Evolutionary conservation across 2,329 filamentous ascomycete genomes (phyloP), one percentile per base, ranked within the genome.

Genomic region (Xylariaceae sp.): DNA sequence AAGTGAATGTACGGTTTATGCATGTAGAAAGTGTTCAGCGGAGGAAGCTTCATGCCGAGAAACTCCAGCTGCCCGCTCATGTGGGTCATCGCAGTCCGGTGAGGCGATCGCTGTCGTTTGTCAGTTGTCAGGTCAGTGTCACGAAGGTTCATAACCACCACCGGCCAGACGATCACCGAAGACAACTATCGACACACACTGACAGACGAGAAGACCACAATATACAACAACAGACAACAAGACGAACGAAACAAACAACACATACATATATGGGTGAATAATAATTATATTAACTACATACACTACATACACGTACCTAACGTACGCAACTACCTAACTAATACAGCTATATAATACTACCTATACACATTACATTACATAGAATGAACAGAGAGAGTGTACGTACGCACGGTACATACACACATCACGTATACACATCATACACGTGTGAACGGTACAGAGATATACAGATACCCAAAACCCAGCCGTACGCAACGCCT

Each of bases 381-480:
- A 50, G 47, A 55, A 55, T 15, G 54, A 7, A 66, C 51, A 60
- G 57, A 48, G n/a, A 42, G 56, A 44, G 54, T 56, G 56, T 39
- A 62, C 34, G 58, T 53, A 60, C 53, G 64, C 23, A 66, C n/a
- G 57, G 30, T 59, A 49, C 39, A 50, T 52, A 56, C 58, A 49
- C 34, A 30, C 23, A 30, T 30, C 23, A 30, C 18, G 10, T 45
- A 56, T 62, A 67, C 59, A 63, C 53, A 51, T 49, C 59, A 55
- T 56, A 62, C 53, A 65, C 53, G 59, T 54, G 50, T 51, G 18
- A 50, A 59, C 55, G 39, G 23, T 58, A 64, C 49, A 17, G 58
- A 67, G 53, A 66, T 57, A 56, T 59, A 65, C 59, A 60, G 48
- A 53, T 53, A 53, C 52, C 61, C 4, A 39, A 57, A 53, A 45